Percentiles rank a stretch among this genome's conserved stretches.
These are phyloP conservation scores for Fusarium torulosum DNA, from an alignment of 2,329 filamentous ascomycete genomes.

Conservation along the genomic window DNA sequence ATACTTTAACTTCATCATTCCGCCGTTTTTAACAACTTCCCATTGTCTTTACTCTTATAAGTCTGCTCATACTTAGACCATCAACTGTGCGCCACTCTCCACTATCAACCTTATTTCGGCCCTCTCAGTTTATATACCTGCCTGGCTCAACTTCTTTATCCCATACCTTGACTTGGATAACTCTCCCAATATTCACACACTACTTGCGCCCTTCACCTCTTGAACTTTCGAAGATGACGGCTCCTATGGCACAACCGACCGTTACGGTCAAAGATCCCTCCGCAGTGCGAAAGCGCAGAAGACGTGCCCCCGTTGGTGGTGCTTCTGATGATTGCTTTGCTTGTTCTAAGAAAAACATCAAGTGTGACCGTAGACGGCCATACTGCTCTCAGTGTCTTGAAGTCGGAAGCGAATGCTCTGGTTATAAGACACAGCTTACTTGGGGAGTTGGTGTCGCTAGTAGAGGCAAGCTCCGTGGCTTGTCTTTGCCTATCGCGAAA, in stretches of 20 bases:
- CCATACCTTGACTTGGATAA: slow-evolving; percentile 19
- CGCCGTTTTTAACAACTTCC: slow-evolving; percentile 16
- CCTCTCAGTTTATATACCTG: slow-evolving; percentile 26
- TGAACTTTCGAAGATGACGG: slow-evolving; percentile 59
- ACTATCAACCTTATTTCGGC: slow-evolving; percentile 11
- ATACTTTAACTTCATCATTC: slow-evolving; percentile 36
- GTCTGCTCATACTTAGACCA: slow-evolving; percentile 7
- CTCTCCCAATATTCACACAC: slow-evolving; percentile 8
- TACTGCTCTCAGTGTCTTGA: slow-evolving; percentile 97
- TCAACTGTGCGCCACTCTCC: slow-evolving; percentile 19
- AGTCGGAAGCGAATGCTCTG: slow-evolving; percentile 90
- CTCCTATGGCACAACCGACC: slow-evolving; percentile 60
- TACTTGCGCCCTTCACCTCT: slow-evolving; percentile 19
- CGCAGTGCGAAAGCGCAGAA: slow-evolving; percentile 77
- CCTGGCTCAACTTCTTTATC: slow-evolving; percentile 19
- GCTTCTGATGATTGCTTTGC: slow-evolving; percentile 96
- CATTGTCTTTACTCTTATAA: slow-evolving; percentile 27
- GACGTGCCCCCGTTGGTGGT: slow-evolving; percentile 88
- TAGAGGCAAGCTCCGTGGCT: slow-evolving; percentile 90
- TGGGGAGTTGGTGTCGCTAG: slow-evolving; percentile 97
- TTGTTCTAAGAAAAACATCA: slow-evolving; percentile 84
- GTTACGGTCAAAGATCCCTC: slow-evolving; percentile 63
- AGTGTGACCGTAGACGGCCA: slow-evolving; percentile 91
- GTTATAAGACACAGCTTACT: slow-evolving; percentile 96
- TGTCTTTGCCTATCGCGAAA: slow-evolving; percentile 79